A percentile compares a stretch with the other conserved stretches of the same genome.
These are phyloP conservation scores for Hericium erinaceus DNA, from an alignment of 768 basidiomycete genomes.

Conservation along the genomic window DNA sequence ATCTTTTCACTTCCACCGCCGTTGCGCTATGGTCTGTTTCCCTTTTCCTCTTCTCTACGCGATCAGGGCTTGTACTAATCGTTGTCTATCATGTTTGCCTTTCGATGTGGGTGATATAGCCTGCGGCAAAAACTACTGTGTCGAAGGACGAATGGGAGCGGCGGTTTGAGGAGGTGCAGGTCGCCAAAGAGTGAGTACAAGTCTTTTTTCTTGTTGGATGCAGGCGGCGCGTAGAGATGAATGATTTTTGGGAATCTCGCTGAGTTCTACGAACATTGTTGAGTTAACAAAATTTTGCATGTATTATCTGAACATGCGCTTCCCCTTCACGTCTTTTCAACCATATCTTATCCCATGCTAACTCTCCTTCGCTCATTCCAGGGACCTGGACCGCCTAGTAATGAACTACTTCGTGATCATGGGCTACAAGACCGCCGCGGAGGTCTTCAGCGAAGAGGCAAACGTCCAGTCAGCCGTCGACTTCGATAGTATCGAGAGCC, in stretches of 20 bases:
- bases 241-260: conserved; percentile 98
- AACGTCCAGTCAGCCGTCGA: conserved; percentile 69
- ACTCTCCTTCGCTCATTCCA: conserved; percentile 25
- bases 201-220: conserved; percentile 10
- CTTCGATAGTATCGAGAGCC: conserved; percentile 85
- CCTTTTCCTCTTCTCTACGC: conserved; percentile 10
- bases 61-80: conserved; percentile 3
- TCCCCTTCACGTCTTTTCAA: conserved; percentile 15
- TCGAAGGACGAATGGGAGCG: conserved; percentile 83
- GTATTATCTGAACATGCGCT: conserved; percentile 70
- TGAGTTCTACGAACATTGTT: conserved; percentile 51
- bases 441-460: conserved; percentile 89
- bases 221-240: conserved; percentile 42
- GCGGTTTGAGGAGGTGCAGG: conserved; percentile 70
- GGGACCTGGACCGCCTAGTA: conserved; percentile 88
- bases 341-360: conserved; percentile 18
- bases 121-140: conserved; percentile 45
- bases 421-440: conserved; percentile 92
- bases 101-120: conserved; percentile 8
- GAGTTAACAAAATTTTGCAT: conserved; percentile 64
- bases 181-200: conserved; percentile 80
- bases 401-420: conserved; percentile 98
- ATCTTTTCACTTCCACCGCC: conserved; percentile 1
- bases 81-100: background rate
- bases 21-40: conserved; percentile 10